Percentiles rank a stretch among this genome's conserved stretches.
Conservation (phyloP, 805 yeast genomes). For the Zygoascus bituminiphila region DNA sequence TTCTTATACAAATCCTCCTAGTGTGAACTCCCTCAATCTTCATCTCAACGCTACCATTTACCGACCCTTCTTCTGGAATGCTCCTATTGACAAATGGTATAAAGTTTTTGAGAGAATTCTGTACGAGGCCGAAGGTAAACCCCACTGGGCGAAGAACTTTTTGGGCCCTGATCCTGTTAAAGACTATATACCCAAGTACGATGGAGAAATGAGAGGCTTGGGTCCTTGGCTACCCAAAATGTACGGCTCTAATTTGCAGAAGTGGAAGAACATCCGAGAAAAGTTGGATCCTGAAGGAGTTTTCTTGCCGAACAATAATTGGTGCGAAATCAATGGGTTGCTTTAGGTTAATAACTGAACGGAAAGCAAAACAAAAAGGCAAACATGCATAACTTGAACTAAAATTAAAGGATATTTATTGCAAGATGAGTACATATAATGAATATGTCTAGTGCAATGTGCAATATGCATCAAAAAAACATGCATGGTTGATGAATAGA, state of each 20-base stretch:
- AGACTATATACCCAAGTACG: conserved; percentile 31
- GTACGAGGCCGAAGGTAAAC: conserved; percentile 77
- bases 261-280: conserved; percentile 55
- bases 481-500: too few relatives aligned
- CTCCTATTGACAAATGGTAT: conserved; percentile 71
- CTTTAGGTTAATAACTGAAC: neutral
- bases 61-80: conserved; percentile 76
- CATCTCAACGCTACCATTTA: conserved; percentile 93
- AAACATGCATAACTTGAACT: neutral
- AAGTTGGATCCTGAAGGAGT: conserved; percentile 75
- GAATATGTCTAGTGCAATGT: too few relatives aligned
- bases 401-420: neutral
- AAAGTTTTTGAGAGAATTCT: conserved; percentile 71
- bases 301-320: conserved; percentile 64
- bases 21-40: conserved; percentile 72
- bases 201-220: conserved; percentile 76
- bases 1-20: conserved; percentile 40
- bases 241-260: conserved; percentile 64
- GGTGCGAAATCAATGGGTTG: conserved; percentile 76
- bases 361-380: neutral
- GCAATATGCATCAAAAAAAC: too few relatives aligned
- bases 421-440: too few relatives aligned
- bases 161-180: conserved; percentile 48
- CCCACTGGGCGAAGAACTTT: conserved; percentile 98
- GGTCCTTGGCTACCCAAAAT: conserved; percentile 59